phyloP scores from a whole-genome alignment of 2,329 filamentous ascomycete genomes.

The Sporothrix euskadiensis region DNA sequence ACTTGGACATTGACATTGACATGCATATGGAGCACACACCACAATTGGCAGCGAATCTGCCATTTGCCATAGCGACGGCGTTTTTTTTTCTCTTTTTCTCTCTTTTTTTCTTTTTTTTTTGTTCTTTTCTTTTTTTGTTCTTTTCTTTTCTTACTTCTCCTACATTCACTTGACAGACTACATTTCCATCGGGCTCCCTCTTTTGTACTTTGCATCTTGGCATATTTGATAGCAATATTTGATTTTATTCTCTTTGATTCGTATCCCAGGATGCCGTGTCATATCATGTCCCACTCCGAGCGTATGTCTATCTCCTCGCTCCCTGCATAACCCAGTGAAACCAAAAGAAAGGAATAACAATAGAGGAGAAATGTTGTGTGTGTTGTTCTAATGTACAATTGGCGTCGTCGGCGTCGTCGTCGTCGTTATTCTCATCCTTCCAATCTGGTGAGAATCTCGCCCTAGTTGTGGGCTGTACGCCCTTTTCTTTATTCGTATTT shows the following conservation, averaged over 20 bases:
- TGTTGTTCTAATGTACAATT: constrained; percentile 21
- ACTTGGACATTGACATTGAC: background rate
- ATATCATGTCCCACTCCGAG: background rate
- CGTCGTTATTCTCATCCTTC: background rate
- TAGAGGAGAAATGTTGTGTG: constrained; percentile 16
- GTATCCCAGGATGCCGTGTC: constrained; percentile 1
- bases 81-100: background rate
- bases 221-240: background rate
- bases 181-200: background rate
- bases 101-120: background rate
- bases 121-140: background rate
- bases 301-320: background rate
- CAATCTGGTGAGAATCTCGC: background rate
- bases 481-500: background rate
- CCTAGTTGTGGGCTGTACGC: no score
- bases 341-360: background rate
- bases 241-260: background rate
- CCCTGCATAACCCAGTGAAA: background rate
- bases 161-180: background rate
- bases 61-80: constrained; percentile 20
- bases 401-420: background rate
- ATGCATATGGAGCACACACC: background rate
- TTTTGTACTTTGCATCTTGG: background rate
- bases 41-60: background rate
- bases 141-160: no score